These are phyloP conservation scores for Silene noctiflora DNA, from an alignment of 179 eudicot genomes.

Conservation along the genomic window DNA sequence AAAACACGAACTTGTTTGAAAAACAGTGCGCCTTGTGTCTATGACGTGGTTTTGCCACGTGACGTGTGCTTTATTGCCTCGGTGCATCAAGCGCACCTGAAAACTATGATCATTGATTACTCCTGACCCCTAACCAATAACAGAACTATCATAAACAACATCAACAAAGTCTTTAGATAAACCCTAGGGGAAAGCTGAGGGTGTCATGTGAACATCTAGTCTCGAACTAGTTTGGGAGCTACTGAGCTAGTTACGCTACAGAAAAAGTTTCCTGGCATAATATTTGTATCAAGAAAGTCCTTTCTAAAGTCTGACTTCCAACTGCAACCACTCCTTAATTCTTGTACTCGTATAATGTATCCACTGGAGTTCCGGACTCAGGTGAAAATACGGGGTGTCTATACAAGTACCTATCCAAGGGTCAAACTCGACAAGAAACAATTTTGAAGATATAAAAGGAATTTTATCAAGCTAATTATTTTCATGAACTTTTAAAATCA, in stretches of 20 bases:
- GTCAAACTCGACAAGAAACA: not conserved
- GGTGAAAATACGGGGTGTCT: not conserved
- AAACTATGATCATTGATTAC: not conserved
- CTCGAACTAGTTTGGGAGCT: not conserved
- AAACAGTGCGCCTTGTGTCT: no score
- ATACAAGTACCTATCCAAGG: not conserved
- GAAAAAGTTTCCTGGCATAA: not conserved
- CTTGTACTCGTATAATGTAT: not conserved
- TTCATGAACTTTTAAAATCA: not conserved
- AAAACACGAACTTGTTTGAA: no score
- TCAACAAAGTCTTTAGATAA: not conserved
- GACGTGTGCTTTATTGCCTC: no score
- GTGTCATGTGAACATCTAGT: not conserved
- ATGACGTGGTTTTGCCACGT: no score
- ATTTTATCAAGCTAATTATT: not conserved
- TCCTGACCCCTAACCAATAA: not conserved
- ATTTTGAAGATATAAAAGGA: not conserved
- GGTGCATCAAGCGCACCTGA: no score
- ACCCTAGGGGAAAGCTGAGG: not conserved
- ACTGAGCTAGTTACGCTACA: not conserved
- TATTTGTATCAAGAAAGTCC: not conserved
- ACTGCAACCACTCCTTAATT: not conserved
- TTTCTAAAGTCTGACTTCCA: not conserved
- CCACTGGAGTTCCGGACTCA: no score
- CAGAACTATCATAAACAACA: not conserved